These are phyloP conservation scores for Beauveria asiatica DNA, from an alignment of 2,329 filamentous ascomycete genomes.

Conservation along the genomic window DNA sequence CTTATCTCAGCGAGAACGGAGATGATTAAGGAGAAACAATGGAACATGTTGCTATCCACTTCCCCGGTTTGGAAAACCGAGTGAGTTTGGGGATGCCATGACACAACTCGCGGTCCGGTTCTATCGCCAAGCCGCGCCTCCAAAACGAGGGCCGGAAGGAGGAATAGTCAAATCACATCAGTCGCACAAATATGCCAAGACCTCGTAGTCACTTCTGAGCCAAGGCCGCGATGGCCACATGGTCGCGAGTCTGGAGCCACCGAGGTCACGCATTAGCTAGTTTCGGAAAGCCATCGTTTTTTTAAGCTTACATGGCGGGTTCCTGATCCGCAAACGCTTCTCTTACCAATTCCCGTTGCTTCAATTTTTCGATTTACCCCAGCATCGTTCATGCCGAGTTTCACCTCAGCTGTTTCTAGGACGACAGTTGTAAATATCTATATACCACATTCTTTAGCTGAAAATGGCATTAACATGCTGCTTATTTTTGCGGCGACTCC, in stretches of 20 bases:
- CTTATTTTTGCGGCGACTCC: no score
- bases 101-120: background rate
- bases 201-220: background rate
- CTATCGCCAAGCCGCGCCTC: background rate
- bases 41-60: background rate
- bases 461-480: no score
- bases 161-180: background rate
- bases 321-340: background rate
- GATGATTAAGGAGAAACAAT: no score
- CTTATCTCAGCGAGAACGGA: no score
- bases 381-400: no score
- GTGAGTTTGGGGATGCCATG: background rate
- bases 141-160: no score
- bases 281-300: background rate
- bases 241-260: background rate
- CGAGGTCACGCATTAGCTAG: slow-evolving; percentile 8
- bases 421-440: no score
- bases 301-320: slow-evolving; percentile 7
- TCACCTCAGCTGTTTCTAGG: no score
- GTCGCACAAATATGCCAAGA: background rate
- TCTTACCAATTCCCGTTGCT: no score
- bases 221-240: background rate
- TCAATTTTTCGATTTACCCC: no score
- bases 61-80: background rate
- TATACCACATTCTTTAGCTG: no score